Conservation (phyloP, 495 filamentous ascomycete species). For the Penicillium flavigenum region DNA sequence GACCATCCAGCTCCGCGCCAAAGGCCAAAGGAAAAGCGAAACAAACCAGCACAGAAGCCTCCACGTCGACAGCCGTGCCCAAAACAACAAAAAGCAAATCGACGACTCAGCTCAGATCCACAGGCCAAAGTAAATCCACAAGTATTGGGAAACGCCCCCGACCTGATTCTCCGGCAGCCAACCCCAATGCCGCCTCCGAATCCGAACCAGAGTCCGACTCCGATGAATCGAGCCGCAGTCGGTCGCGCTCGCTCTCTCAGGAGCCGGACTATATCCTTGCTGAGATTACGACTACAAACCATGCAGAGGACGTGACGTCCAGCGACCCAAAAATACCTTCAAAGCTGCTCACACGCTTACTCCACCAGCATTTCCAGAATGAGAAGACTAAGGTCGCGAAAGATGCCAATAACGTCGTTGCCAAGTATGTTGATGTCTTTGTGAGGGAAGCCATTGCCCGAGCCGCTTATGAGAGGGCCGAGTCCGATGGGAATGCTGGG, state of each 20-base stretch:
- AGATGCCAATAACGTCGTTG: constrained; percentile 75
- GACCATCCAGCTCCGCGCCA: constrained; percentile 19
- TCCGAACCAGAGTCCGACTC: constrained; percentile 29
- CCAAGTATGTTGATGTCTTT: constrained; percentile 89
- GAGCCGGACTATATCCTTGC: constrained; percentile 49
- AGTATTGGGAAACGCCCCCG: constrained; percentile 16
- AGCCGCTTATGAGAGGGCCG: constrained; percentile 66
- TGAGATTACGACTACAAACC: constrained; percentile 39
- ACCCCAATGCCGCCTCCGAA: constrained; percentile 16
- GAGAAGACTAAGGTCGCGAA: constrained; percentile 69
- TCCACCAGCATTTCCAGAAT: constrained; percentile 77
- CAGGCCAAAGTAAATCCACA: not conserved
- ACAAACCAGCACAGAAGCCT: constrained; percentile 21
- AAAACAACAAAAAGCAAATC: constrained; percentile 17
- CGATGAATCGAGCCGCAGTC: constrained; percentile 16
- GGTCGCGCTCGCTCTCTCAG: constrained; percentile 27
- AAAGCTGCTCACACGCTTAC: constrained; percentile 68
- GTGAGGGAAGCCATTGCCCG: constrained; percentile 87
- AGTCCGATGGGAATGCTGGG: constrained; percentile 35
- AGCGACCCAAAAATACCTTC: constrained; percentile 62
- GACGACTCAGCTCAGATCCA: constrained; percentile 6
- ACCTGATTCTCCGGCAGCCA: constrained; percentile 16
- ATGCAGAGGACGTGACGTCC: constrained; percentile 33
- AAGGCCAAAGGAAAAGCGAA: constrained; percentile 32
- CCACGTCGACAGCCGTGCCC: constrained; percentile 18